Base-by-base conservation (phyloP, 768 basidiomycete species). In the Cystofilobasidium capitatum region DNA sequence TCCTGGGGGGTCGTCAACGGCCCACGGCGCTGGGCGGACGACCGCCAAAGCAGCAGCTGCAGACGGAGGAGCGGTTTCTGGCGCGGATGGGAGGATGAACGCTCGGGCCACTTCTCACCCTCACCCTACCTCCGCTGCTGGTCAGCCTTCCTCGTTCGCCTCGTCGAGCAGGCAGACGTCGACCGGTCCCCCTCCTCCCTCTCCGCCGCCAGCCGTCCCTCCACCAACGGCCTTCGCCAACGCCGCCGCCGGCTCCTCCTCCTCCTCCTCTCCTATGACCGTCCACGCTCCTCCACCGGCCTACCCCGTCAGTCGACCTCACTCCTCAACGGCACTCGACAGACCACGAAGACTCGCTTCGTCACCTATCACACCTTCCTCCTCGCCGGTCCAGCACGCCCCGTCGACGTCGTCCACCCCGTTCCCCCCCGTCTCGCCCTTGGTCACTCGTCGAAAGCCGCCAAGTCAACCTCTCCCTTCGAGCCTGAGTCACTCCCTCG, bases 171-270 rank as follows among this genome's bases (percentile, higher is more conserved):
- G 33, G 29, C 14, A 26, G 7, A 31, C 51, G 26, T 17, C 51
- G 2, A 24, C 51, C 29, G 29, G 51, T 31, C 51, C 51, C 6
- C 51, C 51, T 7, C 51, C 51, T 2, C 51, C 51, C 6, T 55
- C 51, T n/a, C 51, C 51, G 5, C 51, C 51, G 6, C 51, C 51
- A 17, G 51, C 51, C 29, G 31, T 55, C 5, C 14, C 51, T 3
- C 51, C 51, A 1, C 51, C 51, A 16, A 55, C 51, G 10, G 51
- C 51, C 12, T 55, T 55, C 51, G 51, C 51, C 51, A 55, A 55
- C 16, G 51, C 51, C 51, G 51, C 51, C 51, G 51, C 51, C 31
- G 44, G 44, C 4, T 45, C 44, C 17, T 55, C 51, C 9, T 54
- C 49, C 3, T 54, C 49, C 7, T 7, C n/a, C 49, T 54, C 49